A percentile compares a stretch with the other conserved stretches of the same genome.
phyloP scores from a whole-genome alignment of 768 basidiomycete species.

The Leccinum truebloodii region DNA sequence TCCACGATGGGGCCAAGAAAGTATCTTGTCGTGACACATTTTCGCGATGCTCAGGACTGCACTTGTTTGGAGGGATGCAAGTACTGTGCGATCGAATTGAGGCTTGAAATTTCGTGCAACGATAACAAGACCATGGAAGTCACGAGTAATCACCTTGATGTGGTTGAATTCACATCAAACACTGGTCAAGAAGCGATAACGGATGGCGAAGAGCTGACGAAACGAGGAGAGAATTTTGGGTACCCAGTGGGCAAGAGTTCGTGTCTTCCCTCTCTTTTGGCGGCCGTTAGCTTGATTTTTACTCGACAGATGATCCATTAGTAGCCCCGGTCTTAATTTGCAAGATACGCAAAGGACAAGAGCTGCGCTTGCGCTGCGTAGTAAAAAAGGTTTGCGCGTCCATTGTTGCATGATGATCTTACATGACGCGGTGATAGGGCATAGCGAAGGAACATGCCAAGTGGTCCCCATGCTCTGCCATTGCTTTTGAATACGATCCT shows the following conservation, averaged over 20 bases:
- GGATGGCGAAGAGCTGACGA: constrained; percentile 70
- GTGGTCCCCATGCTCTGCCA: constrained; percentile 96
- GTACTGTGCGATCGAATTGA: constrained; percentile 83
- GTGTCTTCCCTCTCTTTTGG: constrained; percentile 21
- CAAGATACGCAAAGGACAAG: constrained; percentile 93
- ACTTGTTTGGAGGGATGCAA: constrained; percentile 82
- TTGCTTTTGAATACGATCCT: constrained; percentile 97
- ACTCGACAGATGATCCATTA: constrained; percentile 54
- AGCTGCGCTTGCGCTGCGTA: constrained; percentile 78
- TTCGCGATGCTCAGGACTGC: constrained; percentile 70
- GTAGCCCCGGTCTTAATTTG: constrained; percentile 77
- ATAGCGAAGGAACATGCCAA: constrained; percentile 99
- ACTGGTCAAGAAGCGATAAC: constrained; percentile 39
- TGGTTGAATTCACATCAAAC: constrained; percentile 43
- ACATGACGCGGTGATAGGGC: constrained; percentile 54
- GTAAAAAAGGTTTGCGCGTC: constrained; percentile 81
- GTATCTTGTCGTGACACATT: constrained; percentile 2
- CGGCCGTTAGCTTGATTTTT: constrained; percentile 8
- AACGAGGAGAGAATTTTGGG: constrained; percentile 75
- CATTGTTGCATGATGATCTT: background rate
- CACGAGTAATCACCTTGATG: constrained; percentile 82
- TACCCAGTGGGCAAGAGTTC: constrained; percentile 82
- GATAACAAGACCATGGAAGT: constrained; percentile 78
- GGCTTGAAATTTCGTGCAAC: constrained; percentile 73
- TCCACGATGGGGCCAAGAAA: background rate